Evolutionary conservation across 1,284 basidiomycete genomes (phyloP).

Genomic region (Erythrobasidium hasegawianum): DNA sequence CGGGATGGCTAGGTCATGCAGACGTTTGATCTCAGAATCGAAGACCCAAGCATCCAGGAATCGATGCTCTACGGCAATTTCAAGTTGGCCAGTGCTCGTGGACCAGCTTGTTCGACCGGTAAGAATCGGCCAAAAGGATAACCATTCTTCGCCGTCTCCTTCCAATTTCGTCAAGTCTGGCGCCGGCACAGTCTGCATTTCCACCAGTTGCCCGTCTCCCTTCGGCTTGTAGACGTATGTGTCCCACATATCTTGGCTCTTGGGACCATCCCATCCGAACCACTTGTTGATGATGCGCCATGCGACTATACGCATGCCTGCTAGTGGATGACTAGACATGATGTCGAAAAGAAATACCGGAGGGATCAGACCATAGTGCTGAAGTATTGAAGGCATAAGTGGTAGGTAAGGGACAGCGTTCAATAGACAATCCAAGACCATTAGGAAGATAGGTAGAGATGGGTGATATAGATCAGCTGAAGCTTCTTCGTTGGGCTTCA

Average conservation of each 20-base stretch:
- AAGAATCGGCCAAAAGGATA: conserved; percentile 31
- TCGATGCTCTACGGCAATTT: conserved; percentile 3
- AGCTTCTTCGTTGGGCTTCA: conserved; percentile 4
- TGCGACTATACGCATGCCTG: conserved; percentile 41
- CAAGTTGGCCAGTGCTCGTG: background rate
- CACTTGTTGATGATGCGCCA: conserved; percentile 41
- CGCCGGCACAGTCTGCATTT: background rate
- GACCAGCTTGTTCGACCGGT: conserved; percentile 35
- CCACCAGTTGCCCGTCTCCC: conserved; percentile 21
- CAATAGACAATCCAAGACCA: conserved; percentile 23
- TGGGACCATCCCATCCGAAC: conserved; percentile 38
- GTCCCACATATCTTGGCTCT: conserved; percentile 37
- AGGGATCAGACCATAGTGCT: conserved; percentile 16
- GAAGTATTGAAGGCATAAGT: conserved; percentile 4
- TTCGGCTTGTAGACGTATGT: conserved; percentile 40
- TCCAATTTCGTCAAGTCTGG: conserved; percentile 16
- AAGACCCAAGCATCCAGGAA: conserved; percentile 10
- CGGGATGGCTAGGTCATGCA: background rate
- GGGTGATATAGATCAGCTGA: conserved; percentile 11
- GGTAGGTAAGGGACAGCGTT: conserved; percentile 15
- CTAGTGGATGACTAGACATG: conserved; percentile 40
- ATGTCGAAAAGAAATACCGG: conserved; percentile 34
- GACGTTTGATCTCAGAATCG: background rate
- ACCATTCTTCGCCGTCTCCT: conserved; percentile 14
- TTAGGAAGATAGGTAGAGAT: conserved; percentile 11